Evolutionary conservation across 179 eudicot species (phyloP).

Genomic region (Carnegiea gigantea): DNA sequence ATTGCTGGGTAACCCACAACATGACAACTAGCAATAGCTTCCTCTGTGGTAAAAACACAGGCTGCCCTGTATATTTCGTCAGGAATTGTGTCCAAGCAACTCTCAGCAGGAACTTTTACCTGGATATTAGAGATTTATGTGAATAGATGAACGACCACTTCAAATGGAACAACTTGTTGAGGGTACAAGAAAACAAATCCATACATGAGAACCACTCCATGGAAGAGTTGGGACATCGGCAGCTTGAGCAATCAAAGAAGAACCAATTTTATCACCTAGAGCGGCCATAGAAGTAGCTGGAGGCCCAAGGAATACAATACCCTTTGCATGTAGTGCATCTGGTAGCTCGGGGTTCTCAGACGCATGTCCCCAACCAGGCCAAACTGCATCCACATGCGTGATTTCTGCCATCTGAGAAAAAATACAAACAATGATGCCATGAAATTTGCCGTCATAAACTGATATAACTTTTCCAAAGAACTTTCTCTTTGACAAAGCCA

Average conservation of each 20-base stretch:
- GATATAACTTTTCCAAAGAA: not conserved
- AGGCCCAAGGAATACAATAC: slow-evolving; percentile 91
- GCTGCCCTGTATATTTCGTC: slow-evolving; percentile 86
- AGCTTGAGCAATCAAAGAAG: slow-evolving; percentile 98
- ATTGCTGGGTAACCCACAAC: slow-evolving; percentile 98
- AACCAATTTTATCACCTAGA: slow-evolving; percentile 96
- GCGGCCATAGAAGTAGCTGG: slow-evolving; percentile 94
- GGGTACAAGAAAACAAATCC: slow-evolving; percentile 9
- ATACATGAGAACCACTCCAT: slow-evolving; percentile 99
- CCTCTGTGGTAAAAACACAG: slow-evolving; percentile 90
- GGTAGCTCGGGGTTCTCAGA: slow-evolving; percentile 99
- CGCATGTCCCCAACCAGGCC: slow-evolving; percentile 99
- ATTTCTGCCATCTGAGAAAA: slow-evolving; percentile 78
- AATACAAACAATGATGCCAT: slow-evolving; percentile 15
- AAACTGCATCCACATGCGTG: slow-evolving; percentile 97
- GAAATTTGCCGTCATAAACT: not conserved
- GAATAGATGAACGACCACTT: not conserved
- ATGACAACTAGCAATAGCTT: slow-evolving; percentile 95
- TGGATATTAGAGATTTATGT: slow-evolving; percentile 20
- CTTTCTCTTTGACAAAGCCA: no score
- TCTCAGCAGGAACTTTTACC: slow-evolving; percentile 84
- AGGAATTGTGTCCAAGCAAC: slow-evolving; percentile 80
- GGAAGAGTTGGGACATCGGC: slow-evolving; percentile 98
- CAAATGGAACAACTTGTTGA: not conserved
- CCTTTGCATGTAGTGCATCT: slow-evolving; percentile 85